A percentile compares a stretch with the other conserved stretches of the same genome.
phyloP scores from a whole-genome alignment of 2,329 filamentous ascomycete genomes.

The Pseudopithomyces chartarum region DNA sequence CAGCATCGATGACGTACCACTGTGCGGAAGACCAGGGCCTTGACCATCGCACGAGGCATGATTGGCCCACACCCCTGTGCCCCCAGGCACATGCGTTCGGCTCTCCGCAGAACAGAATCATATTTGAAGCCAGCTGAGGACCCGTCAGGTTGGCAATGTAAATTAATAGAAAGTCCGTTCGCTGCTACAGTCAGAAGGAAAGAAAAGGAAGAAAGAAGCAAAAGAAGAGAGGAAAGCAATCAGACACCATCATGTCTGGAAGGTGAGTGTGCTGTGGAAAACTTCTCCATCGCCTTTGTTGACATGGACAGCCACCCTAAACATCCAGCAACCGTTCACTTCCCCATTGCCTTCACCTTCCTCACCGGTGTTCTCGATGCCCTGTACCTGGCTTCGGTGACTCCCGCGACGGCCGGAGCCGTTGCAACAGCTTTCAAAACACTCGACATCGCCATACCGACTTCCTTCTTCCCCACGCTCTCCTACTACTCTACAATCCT shows the following conservation, averaged over 20 bases:
- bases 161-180: too few species aligned
- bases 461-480: slow-evolving; percentile 44
- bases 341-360: slow-evolving; percentile 53
- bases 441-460: slow-evolving; percentile 29
- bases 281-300: neutral
- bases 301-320: slow-evolving; percentile 44
- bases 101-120: slow-evolving; percentile 11
- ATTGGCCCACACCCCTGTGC: neutral
- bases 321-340: slow-evolving; percentile 55
- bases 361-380: slow-evolving; percentile 51
- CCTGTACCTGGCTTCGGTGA: slow-evolving; percentile 39
- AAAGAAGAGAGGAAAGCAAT: neutral
- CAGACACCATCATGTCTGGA: neutral
- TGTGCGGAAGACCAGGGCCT: neutral
- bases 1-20: slow-evolving; percentile 1
- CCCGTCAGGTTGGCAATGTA: neutral
- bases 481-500: slow-evolving; percentile 53
- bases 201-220: too few species aligned
- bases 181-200: too few species aligned
- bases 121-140: slow-evolving; percentile 3
- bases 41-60: neutral
- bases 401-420: slow-evolving; percentile 39
- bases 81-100: slow-evolving; percentile 2
- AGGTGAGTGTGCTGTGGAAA: neutral
- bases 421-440: slow-evolving; percentile 38